Base-by-base conservation (phyloP, 129 eudicot genomes). In the Logfia minima region DNA sequence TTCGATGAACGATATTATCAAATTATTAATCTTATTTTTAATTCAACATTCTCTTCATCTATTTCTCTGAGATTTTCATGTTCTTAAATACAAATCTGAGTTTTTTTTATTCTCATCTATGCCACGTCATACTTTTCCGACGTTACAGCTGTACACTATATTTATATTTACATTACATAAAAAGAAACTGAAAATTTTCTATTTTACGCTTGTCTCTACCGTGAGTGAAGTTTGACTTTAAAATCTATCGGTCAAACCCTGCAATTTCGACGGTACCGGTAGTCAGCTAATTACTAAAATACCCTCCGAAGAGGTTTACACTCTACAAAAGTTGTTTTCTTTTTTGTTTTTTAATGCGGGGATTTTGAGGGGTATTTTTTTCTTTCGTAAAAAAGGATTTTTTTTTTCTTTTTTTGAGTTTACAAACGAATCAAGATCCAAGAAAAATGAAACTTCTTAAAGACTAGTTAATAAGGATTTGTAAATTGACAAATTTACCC, bases 21-120 rank as follows among this genome's bases (percentile, higher is more conserved):
- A 43, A 2, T 43, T 43, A 11, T 14, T 14, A 14, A 1, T 48
- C 0, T 13, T 3, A 35, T 35, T 35, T 35, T 48, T 14, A 48
- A 14, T 48, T 48, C 61, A 55, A 55, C 34, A 60, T 60, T 63
- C 45, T 19, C 63, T 66, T 52, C 41, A 77, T 7, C 75, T 5
- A 32, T 34, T 67, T 77, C 32, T 66, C 35, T 5, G 76, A 68
- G 14, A 10, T 41, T 41, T 41, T 9, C 14, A 9, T 9, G 4
- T 41, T 41, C 0, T 41, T 1, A 9, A 9, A 9, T 9, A 41
- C 48, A 41, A 41, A 41, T 41, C 48, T 9, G 55, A 48, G 55
- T 23, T 60, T 60, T 9, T 9, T 32, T 23, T 60, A 5, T 19
- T 48, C 52, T 18, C 9, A 2, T 7, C 2, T 53, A 32, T 19